Evolutionary conservation across 768 basidiomycete species (phyloP).

Genomic region (Lepiota brunneoincarnata): DNA sequence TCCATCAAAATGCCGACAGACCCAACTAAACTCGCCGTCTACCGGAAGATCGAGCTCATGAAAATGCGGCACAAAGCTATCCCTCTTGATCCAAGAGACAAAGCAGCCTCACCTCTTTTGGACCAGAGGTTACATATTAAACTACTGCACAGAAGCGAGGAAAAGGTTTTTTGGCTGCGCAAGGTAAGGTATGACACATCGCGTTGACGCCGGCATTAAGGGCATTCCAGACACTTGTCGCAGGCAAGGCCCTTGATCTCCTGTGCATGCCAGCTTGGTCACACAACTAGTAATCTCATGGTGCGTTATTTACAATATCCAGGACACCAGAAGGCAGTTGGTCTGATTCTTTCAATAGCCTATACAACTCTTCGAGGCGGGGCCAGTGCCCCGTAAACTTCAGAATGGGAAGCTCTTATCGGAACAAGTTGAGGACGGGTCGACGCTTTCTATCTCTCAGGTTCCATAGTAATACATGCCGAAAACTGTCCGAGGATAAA

Average conservation of each 20-base stretch:
- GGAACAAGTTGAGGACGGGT: conserved; percentile 55
- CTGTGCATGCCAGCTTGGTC: conserved; percentile 35
- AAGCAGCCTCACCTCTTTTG: conserved; percentile 38
- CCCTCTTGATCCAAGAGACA: conserved; percentile 61
- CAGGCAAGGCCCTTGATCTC: conserved; percentile 65
- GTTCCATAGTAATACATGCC: not conserved
- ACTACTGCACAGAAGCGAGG: conserved; percentile 32
- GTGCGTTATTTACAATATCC: conserved; percentile 6
- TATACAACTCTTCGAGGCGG: conserved; percentile 33
- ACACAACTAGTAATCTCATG: conserved; percentile 14
- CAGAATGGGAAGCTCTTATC: conserved; percentile 48
- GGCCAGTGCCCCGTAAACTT: conserved; percentile 26
- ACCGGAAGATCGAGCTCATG: conserved; percentile 62
- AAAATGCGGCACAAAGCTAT: conserved; percentile 71
- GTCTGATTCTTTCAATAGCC: conserved; percentile 28
- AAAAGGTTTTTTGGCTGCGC: conserved; percentile 64
- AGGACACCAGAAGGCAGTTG: not conserved
- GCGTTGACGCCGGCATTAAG: not conserved
- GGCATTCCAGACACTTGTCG: conserved; percentile 42
- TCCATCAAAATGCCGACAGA: conserved; percentile 38
- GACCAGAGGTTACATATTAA: conserved; percentile 61
- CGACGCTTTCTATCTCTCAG: conserved; percentile 24
- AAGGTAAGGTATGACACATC: conserved; percentile 46
- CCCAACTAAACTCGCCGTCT: conserved; percentile 51
- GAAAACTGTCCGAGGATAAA: not conserved